Base-by-base conservation (phyloP, 768 basidiomycete species). In the Phaeolepiota aurea region DNA sequence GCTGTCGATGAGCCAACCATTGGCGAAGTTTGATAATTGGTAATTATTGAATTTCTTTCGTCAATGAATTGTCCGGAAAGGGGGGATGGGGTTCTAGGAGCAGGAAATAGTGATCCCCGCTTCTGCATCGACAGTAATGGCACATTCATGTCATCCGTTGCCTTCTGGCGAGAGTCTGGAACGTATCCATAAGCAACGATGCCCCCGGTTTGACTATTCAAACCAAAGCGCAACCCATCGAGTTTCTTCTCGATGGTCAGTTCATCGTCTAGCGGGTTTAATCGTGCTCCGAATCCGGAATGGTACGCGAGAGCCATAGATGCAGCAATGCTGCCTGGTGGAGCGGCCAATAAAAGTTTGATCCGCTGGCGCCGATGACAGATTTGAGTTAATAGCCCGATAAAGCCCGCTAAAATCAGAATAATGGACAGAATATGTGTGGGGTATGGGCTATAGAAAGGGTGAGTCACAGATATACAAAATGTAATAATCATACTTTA, bases 181-280 rank as follows among this genome's bases (percentile, higher is more conserved):
- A 48, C 54, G 31, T 65, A 59, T 39, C 77, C 75, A 38, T 78
- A 74, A 0, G 74, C 77, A 9, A 82, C 52, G 34, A 83, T 74
- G 3, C 77, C 79, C 22, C 80, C 81, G 1, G 79, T 80, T 22
- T 71, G 60, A 41, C 52, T 57, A 52, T 83, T 81, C 33, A 82
- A 47, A 30, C 67, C 52, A 60, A 82, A 83, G 12, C 56, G 57
- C 37, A 82, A 48, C 0, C 71, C 72, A 11, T 58, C 55, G 21
- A 83, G 57, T 45, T 75, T 79, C 44, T 60, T 53, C 33, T 64
- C 61, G 21, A 83, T 58, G 3, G 60, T 59, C 19, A 42, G 32
- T 30, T 66, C 60, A 42, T 73, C 57, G 54, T 83, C 79, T 44
- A 75, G 78, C 1, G 81, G 79, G 9, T 69, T 49, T n/a, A 83